Percentiles rank a stretch among this genome's conserved stretches.
Evolutionary conservation across 164 flowering plant genomes (phyloP).

Genomic region (Nymphaea thermarum): DNA sequence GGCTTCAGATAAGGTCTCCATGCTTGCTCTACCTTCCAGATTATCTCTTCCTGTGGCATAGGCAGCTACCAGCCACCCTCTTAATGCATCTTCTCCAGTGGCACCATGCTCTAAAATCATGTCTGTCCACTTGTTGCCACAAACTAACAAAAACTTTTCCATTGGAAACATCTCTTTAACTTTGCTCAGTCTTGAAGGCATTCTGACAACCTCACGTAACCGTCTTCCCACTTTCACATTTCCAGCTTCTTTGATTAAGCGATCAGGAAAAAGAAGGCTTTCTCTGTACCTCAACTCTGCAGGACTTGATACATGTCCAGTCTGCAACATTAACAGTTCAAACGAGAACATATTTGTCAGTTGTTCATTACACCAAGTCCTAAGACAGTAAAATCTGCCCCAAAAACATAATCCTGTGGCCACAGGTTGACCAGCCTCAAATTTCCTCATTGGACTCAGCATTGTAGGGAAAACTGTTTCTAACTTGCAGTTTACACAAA

Average conservation of each 20-base stretch:
- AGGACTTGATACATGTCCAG: slow-evolving; percentile 65
- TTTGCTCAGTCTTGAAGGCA: slow-evolving; percentile 47
- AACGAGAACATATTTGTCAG: too few relatives aligned
- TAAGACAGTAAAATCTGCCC: neutral
- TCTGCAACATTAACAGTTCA: slow-evolving; percentile 21
- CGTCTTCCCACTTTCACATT: slow-evolving; percentile 68
- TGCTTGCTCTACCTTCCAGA: slow-evolving; percentile 12
- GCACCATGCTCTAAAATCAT: slow-evolving; percentile 73
- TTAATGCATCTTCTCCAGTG: slow-evolving; percentile 84
- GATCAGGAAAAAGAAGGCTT: slow-evolving; percentile 72
- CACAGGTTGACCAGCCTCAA: neutral
- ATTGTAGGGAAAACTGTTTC: neutral
- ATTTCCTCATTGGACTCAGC: neutral
- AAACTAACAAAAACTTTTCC: slow-evolving; percentile 60
- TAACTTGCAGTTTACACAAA: too few relatives aligned
- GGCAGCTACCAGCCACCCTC: slow-evolving; percentile 95
- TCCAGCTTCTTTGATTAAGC: slow-evolving; percentile 75
- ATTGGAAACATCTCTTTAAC: slow-evolving; percentile 46
- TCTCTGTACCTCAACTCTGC: slow-evolving; percentile 81
- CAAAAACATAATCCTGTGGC: neutral
- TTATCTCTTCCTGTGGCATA: slow-evolving; percentile 45
- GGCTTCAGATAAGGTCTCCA: slow-evolving; percentile 32
- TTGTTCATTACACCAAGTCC: too few relatives aligned
- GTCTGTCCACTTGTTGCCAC: slow-evolving; percentile 39
- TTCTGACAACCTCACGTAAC: slow-evolving; percentile 36